Evolutionary conservation across 176 grass and related monocot species (phyloP), one percentile per base, ranked within the genome.

Genomic region (Phoenix dactylifera): DNA sequence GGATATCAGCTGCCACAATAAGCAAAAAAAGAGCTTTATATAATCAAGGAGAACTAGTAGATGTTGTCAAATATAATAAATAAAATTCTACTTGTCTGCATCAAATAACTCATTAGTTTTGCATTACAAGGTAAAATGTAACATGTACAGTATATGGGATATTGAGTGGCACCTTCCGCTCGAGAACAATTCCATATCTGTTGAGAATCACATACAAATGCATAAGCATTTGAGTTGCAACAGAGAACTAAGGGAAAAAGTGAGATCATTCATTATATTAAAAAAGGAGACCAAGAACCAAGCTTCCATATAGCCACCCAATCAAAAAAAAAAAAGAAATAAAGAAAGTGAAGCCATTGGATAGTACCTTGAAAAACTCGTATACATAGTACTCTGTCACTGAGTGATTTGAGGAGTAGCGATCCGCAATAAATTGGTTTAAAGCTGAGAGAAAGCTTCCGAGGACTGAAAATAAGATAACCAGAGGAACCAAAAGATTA

Each of bases 171-270:
- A 88, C 92, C 87, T 88, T 81, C 86, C 58, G 64, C 59, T 77
- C 70, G 75, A 26, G 92, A 97, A 80, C 92, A 97, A 51, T 97
- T 97, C 92, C 92, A 97, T 82, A 97, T 91, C 92, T 97, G 81
- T 53, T 82, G 50, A 63, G 15, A 63, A 24, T 70, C 62, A 54
- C 18, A 54, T 51, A 32, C 77, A 30, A 71, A 54, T 23, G 74
- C 26, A 44, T 80, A 74, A 89, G 22, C 67, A 51, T 52, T 44
- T 44, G 9, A 44, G 35, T 44, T 44, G 35, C 35, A 44, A 44
- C 35, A 14, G 35, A 35, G 32, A 44, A 44, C 35, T 14, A 28
- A 28, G 26, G 26, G 26, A 28, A 28, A 28, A 28, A 28, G 26
- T 28, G 2, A 4, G 26, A 28, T 28, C 2, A 28, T 28, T 28